Percentiles rank a stretch among this genome's conserved stretches.
phyloP scores from a whole-genome alignment of 805 yeast species.

The Tetrapisispora iriomotensis region DNA sequence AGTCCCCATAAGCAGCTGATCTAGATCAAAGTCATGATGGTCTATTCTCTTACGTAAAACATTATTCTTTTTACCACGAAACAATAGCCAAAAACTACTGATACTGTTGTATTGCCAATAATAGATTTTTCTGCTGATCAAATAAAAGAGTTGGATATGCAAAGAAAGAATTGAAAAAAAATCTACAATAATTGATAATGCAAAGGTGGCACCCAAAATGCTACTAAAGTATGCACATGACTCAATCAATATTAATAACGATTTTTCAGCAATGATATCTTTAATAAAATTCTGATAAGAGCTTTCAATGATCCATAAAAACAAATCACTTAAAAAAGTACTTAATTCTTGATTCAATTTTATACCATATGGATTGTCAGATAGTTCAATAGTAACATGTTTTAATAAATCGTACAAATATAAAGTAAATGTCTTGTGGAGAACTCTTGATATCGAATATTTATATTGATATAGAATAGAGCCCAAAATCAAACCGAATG shows the following conservation, averaged over 20 bases:
- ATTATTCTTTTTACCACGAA: constrained; percentile 83
- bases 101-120: constrained; percentile 62
- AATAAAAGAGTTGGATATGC: constrained; percentile 69
- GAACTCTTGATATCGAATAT: constrained; percentile 29
- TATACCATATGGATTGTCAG: constrained; percentile 87
- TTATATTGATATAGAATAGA: constrained; percentile 36
- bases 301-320: constrained; percentile 71
- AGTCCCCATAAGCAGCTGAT: constrained; percentile 82
- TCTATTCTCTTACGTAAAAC: constrained; percentile 79
- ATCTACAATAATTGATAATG: constrained; percentile 60
- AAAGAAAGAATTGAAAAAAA: constrained; percentile 49
- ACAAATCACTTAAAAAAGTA: constrained; percentile 73
- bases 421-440: constrained; percentile 19
- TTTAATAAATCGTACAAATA: constrained; percentile 35
- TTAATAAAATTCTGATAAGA: constrained; percentile 37
- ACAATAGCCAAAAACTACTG: constrained; percentile 67
- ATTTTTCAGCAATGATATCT: constrained; percentile 13
- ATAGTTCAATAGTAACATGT: constrained; percentile 56
- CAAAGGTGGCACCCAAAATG: constrained; percentile 56
- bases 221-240: constrained; percentile 34
- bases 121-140: constrained; percentile 69
- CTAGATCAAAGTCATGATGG: constrained; percentile 71
- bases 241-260: constrained; percentile 24
- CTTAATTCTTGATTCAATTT: constrained; percentile 84
- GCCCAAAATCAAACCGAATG: constrained; percentile 59